These are phyloP conservation scores for Xylariaceae sp. DNA, from an alignment of 2,329 filamentous ascomycete species.

Conservation along the genomic window DNA sequence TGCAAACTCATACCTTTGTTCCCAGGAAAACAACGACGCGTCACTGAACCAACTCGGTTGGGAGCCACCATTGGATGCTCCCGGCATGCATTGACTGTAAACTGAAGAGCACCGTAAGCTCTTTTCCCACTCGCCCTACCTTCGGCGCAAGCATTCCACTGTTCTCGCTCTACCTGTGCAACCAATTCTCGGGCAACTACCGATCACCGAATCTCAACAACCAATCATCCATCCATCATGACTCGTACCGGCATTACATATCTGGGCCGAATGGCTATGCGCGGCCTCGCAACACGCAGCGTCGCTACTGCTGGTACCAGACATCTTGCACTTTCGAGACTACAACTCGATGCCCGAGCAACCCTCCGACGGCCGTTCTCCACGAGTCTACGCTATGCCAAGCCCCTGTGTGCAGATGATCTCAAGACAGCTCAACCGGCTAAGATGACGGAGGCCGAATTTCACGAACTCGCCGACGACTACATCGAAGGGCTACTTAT, in stretches of 20 bases:
- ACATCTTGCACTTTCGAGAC: slow-evolving; percentile 27
- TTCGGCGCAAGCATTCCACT: background rate
- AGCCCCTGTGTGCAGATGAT: slow-evolving; percentile 47
- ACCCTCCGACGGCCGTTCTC: slow-evolving; percentile 29
- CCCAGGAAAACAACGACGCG: no score
- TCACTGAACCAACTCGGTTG: no score
- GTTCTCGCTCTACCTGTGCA: background rate
- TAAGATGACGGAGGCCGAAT: slow-evolving; percentile 71
- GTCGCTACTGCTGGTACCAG: slow-evolving; percentile 30
- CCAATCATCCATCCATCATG: slow-evolving; percentile 36
- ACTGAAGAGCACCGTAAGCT: slow-evolving; percentile 6
- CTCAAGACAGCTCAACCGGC: slow-evolving; percentile 52
- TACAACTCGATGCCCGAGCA: slow-evolving; percentile 7
- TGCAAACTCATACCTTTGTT: no score
- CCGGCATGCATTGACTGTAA: slow-evolving; percentile 15
- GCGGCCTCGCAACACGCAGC: slow-evolving; percentile 37
- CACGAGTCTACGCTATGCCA: slow-evolving; percentile 47
- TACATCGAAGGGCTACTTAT: slow-evolving; percentile 67
- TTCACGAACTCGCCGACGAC: slow-evolving; percentile 77
- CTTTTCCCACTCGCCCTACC: background rate
- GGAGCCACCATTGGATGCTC: no score
- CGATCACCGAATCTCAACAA: background rate
- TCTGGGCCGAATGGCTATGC: slow-evolving; percentile 46
- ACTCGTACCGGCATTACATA: slow-evolving; percentile 42
- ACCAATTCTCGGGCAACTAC: background rate